These are phyloP conservation scores for Arachis monticola DNA, from an alignment of 331 rosid genomes.

Conservation along the genomic window DNA sequence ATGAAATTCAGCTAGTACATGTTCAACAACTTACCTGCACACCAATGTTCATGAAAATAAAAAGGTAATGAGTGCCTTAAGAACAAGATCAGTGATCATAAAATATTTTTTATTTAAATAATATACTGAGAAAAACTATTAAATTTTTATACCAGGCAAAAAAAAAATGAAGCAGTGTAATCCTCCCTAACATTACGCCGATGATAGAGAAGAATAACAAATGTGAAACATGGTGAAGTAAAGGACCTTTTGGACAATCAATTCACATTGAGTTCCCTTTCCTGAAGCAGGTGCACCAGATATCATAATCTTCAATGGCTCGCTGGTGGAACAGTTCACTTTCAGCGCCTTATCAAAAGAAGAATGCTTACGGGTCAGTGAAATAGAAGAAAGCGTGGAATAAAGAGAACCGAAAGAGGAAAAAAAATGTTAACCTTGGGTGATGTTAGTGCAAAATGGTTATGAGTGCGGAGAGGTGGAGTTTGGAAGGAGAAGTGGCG, in stretches of 20 bases:
- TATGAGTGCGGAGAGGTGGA: conserved; percentile 43
- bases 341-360: conserved; percentile 49
- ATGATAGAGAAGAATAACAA: background rate
- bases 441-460: conserved; percentile 43
- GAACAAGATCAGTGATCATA: background rate
- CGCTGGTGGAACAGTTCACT: conserved; percentile 60
- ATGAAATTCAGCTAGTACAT: background rate
- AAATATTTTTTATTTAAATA: background rate
- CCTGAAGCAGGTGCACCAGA: conserved; percentile 99
- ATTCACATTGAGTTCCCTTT: conserved; percentile 94
- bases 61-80: background rate
- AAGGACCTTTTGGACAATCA: conserved; percentile 75
- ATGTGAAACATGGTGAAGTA: background rate
- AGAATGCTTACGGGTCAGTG: background rate
- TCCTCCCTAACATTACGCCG: background rate
- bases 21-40: background rate
- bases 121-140: background rate
- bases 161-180: background rate
- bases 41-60: background rate
- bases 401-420: background rate
- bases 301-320: conserved; percentile 88
- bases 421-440: conserved; percentile 48
- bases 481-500: conserved; percentile 41
- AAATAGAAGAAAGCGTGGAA: conserved; percentile 14
- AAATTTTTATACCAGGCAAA: background rate